A percentile compares a stretch with the other conserved stretches of the same genome.
These are phyloP conservation scores for Epichloe gansuensis DNA, from an alignment of 2,329 filamentous ascomycete genomes.

Conservation along the genomic window DNA sequence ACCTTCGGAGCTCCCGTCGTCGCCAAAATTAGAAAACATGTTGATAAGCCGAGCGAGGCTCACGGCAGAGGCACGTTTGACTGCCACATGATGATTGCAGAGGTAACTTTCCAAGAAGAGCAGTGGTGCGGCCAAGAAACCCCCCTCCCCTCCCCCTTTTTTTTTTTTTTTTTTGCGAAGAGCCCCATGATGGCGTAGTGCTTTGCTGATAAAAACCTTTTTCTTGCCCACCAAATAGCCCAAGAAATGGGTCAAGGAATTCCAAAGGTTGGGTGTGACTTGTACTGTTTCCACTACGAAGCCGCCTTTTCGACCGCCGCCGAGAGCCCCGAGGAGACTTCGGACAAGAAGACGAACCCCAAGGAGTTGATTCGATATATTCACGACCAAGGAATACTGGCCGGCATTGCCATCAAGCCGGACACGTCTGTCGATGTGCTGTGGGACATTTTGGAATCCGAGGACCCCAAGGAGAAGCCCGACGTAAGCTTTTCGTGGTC, in stretches of 20 bases:
- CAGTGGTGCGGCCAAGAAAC: neutral
- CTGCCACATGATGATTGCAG: constrained; percentile 99
- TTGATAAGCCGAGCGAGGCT: constrained; percentile 57
- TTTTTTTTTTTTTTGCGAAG: neutral
- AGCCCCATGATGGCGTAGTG: too few species aligned
- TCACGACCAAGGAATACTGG: constrained; percentile 75
- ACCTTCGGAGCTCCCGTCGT: constrained; percentile 94
- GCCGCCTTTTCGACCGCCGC: constrained; percentile 82
- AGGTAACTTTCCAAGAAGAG: constrained; percentile 43
- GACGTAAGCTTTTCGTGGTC: constrained; percentile 52
- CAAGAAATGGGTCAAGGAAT: constrained; percentile 95
- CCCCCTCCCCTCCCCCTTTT: neutral
- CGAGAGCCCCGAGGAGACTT: constrained; percentile 59
- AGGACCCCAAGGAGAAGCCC: constrained; percentile 62
- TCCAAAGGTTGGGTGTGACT: constrained; percentile 86
- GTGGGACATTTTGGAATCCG: constrained; percentile 73
- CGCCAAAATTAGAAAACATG: constrained; percentile 80
- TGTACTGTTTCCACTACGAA: constrained; percentile 99
- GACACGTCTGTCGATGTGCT: constrained; percentile 82
- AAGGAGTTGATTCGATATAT: constrained; percentile 82
- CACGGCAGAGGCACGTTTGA: constrained; percentile 87
- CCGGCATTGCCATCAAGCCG: constrained; percentile 92
- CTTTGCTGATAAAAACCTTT: too few species aligned
- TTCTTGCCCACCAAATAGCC: constrained; percentile 41
- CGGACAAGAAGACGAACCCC: constrained; percentile 64